Evolutionary conservation across 2,329 filamentous ascomycete species (phyloP), one percentile per base, ranked within the genome.

Genomic region (Helotiales sp.): DNA sequence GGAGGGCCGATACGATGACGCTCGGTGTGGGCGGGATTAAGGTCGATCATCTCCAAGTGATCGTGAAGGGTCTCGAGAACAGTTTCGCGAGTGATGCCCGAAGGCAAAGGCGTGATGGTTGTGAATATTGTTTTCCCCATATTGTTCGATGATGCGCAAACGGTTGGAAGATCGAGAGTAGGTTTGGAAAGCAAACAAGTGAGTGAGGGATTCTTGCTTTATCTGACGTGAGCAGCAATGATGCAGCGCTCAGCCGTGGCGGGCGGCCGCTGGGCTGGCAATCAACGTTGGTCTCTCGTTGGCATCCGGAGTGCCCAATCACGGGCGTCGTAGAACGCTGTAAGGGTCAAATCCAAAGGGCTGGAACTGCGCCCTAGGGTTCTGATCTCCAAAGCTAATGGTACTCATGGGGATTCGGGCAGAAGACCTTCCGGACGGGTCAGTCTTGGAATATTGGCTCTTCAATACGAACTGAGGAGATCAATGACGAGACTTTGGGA

Each of bases 21-120:
- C 58, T 88, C 84, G 59, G 87, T 84, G 59, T 96, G 88, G 48
- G 96, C 80, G 1, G 91, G 91, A 72, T 95, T 96, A 58, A 96
- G 77, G 69, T 93, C 88, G 70, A 96, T 95, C 87, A 96, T 68
- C 66, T 86, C 86, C 54, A 81, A 71, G 74, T 95, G 90, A 73
- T 90, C 81, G 73, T 93, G 90, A 24, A 96, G 84, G 66, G 90
- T 90, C 50, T 83, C 79, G 58, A 95, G 70, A 44, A 89, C 90
- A n/a, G 83, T 81, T 66, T 88, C 80, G 52, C 90, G 84, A 46
- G 85, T 79, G 60, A 93, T 81, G 65, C 79, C 78, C 4, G 82
- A 67, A 7, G 91, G 91, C 34, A 96, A 80, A 30, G 90, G 88
- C 22, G 89, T 93, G 67, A 92, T 86, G 52, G 84, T 88, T 44